Percentiles rank a stretch among this genome's conserved stretches.
These are phyloP conservation scores for Lodderomyces elongisporus DNA, from an alignment of 1,139 yeast species.

Conservation along the genomic window DNA sequence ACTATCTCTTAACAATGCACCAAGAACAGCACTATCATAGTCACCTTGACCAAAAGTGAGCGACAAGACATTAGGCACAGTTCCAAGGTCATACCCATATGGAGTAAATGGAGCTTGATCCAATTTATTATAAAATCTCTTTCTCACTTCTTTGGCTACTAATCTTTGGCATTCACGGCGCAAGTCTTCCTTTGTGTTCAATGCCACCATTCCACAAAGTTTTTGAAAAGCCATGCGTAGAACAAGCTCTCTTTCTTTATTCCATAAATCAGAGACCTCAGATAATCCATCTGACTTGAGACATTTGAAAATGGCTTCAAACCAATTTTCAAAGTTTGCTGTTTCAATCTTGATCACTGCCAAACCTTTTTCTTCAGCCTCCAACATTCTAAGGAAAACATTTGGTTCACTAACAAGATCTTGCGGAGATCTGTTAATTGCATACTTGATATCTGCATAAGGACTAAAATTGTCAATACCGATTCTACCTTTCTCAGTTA, in stretches of 20 bases:
- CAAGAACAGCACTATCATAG: constrained; percentile 81
- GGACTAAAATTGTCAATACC: constrained; percentile 79
- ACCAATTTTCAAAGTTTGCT: constrained; percentile 40
- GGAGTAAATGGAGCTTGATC: constrained; percentile 96
- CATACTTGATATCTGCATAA: constrained; percentile 87
- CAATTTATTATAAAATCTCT: constrained; percentile 59
- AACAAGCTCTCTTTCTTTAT: constrained; percentile 63
- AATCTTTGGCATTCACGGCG: constrained; percentile 72
- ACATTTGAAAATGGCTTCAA: constrained; percentile 48
- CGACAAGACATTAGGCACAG: constrained; percentile 79
- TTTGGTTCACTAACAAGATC: constrained; percentile 77
- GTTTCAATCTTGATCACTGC: constrained; percentile 45
- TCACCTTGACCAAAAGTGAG: constrained; percentile 85
- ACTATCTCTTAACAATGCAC: constrained; percentile 69
- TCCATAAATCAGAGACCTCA: constrained; percentile 79
- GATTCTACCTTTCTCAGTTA: constrained; percentile 84
- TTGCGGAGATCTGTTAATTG: constrained; percentile 70
- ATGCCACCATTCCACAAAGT: constrained; percentile 61
- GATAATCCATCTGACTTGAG: constrained; percentile 81
- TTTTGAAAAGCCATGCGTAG: constrained; percentile 65
- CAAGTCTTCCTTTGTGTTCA: constrained; percentile 79
- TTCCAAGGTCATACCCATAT: constrained; percentile 68
- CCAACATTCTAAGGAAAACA: constrained; percentile 79
- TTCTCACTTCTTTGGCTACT: constrained; percentile 66
- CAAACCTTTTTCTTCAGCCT: constrained; percentile 72